Evolutionary conservation across 805 yeast genomes (phyloP), one percentile per base, ranked within the genome.

Genomic region (Candida sithepensis): DNA sequence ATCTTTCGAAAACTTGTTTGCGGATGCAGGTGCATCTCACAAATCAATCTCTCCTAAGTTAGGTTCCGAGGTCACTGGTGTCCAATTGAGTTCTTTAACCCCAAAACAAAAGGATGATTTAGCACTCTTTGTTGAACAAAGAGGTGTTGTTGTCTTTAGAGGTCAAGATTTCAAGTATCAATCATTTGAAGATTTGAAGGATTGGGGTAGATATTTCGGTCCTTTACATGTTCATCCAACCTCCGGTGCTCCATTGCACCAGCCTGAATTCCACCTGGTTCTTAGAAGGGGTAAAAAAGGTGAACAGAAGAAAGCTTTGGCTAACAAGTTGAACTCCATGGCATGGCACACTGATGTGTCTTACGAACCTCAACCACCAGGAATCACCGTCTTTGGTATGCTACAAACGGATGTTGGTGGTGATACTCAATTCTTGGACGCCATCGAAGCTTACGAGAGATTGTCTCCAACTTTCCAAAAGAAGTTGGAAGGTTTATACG

Each of bases 331-430:
- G 33, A 65, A 66, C 50, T 66, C 69, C 33, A 68, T 71, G 19
- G 57, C 60, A 45, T 85, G 87, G 85, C 91, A 85, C 65, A 75
- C 86, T 3, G 92, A 85, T 63, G 84, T 82, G 33, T 75, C 87
- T 28, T 85, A 82, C 61, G 90, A 85, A 62, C 70, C 72, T 50
- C 87, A 82, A 61, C 85, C 89, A 7, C 85, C 90, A 13, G 85
- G 84, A 13, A 69, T 77, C 46, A 85, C 94, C 1, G 75, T 82
- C 51, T 80, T 86, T 57, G 71, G 79, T 21, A 79, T 82, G 45
- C 68, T 84, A 40, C 84, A 83, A 44, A 54, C 58, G 7, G 50
- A 42, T 12, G 28, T 79, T 32, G 89, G 89, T 44, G 91, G 91
- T 47, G 91, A 84, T 63, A 85, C 91, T 21, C 65, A 82, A 36